Base-by-base conservation (phyloP, 306 rosid genomes). In the Begonia fuchsioides region DNA sequence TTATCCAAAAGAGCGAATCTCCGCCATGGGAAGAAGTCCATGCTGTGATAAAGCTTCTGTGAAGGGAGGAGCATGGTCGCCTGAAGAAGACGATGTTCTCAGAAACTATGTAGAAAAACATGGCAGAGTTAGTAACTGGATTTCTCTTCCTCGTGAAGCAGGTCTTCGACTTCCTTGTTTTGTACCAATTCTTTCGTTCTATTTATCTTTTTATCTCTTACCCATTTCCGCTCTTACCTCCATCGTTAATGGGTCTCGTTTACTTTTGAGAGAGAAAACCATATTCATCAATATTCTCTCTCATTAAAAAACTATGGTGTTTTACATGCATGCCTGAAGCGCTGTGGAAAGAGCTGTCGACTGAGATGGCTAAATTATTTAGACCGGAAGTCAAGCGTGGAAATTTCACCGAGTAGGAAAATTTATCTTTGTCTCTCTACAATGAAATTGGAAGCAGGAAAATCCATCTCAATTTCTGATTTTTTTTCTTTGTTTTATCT, bases 31-130 rank as follows among this genome's bases (percentile, higher is more conserved):
- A 62, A 79, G 94, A 73, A 64, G 88, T 58, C 94, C 94, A 0
- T 76, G 94, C 35, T 83, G 90, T 59, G 92, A 84, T 63, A 80
- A 84, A 72, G 62, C 75, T 13, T 72, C 53, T 26, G 92, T 84
- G 53, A 84, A 84, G 56, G 72, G 72, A 77, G 94, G 94, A 1
- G 73, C 94, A 8, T 84, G 94, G 94, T 84, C 92, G 20, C 81
- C 82, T 17, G 86, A 84, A 58, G 94, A 80, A 80, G 90, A 84
- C 32, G 72, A 68, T 56, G 59, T 68, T 32, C 92, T 84, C 60
- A 84, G 38, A 53, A 59, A 19, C 49, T 77, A 67, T 56, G 63
- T 84, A 39, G 40, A 80, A 4, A 52, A 63, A 39, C 62, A 75
- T 66, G 83, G 87, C 60, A 68, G 68, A 0, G 66, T 49, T 51